Evolutionary conservation across 805 yeast species (phyloP).

Genomic region (Saccharomycopsis oosterbeekiorum): DNA sequence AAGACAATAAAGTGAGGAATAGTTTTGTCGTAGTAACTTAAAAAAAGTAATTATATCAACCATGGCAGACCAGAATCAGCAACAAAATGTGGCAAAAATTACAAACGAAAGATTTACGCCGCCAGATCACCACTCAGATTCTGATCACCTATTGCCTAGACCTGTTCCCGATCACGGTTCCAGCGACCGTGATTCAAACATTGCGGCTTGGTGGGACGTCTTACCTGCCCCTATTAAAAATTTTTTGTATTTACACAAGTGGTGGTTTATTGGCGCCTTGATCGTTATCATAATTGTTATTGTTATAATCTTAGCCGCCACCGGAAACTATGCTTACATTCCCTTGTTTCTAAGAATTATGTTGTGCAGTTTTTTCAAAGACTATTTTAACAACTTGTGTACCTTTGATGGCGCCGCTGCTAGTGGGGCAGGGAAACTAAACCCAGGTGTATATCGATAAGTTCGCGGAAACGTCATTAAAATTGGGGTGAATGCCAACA

Average conservation of each 20-base stretch:
- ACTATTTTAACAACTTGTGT: slow-evolving; percentile 2
- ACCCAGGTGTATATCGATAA: no score
- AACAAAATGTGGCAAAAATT: neutral
- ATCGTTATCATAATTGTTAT: slow-evolving; percentile 2
- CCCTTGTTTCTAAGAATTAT: slow-evolving; percentile 1
- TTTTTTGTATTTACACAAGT: slow-evolving; percentile 1
- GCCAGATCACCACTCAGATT: neutral
- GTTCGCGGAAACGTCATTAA: no score
- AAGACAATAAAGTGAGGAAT: neutral
- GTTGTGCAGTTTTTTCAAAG: slow-evolving; percentile 1
- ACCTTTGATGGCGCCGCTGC: neutral
- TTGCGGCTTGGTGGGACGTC: neutral
- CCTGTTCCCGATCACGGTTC: slow-evolving; percentile 3
- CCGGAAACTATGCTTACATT: slow-evolving; percentile 1
- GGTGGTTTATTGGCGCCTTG: slow-evolving; percentile 2
- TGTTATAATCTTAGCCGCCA: neutral
- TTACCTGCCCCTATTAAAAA: slow-evolving; percentile 1
- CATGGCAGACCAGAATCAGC: neutral
- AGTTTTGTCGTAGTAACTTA: neutral
- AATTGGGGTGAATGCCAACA: no score
- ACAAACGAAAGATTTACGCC: neutral
- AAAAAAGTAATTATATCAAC: neutral
- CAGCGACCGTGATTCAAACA: neutral
- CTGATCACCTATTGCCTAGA: slow-evolving; percentile 1
- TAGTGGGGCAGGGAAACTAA: neutral